Evolutionary conservation across 106 monocot genomes (phyloP).

Genomic region (Vanilla planifolia): DNA sequence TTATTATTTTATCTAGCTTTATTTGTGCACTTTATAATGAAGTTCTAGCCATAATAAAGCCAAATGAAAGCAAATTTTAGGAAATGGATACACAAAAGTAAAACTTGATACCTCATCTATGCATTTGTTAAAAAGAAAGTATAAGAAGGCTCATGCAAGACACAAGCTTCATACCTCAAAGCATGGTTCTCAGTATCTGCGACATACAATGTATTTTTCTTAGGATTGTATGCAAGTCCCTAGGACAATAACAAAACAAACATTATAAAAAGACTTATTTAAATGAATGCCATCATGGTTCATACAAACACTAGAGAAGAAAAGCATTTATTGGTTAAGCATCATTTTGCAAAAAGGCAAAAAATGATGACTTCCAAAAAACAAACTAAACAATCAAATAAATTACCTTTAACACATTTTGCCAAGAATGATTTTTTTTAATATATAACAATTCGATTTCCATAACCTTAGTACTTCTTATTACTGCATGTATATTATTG

Average conservation of each 20-base stretch:
- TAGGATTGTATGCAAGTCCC: conserved; percentile 93
- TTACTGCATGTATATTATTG: too few species aligned
- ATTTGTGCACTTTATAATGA: too few species aligned
- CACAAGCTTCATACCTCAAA: conserved; percentile 50
- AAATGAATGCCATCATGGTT: background rate
- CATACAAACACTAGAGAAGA: background rate
- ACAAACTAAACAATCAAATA: too few species aligned
- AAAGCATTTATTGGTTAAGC: background rate
- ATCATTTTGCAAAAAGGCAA: background rate
- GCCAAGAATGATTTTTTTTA: too few species aligned
- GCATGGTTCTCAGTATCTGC: conserved; percentile 99
- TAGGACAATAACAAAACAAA: conserved; percentile 17
- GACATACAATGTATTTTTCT: conserved; percentile 88
- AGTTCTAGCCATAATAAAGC: background rate
- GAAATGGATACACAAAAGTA: background rate
- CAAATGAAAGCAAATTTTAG: background rate
- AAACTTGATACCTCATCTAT: background rate
- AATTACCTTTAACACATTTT: too few species aligned
- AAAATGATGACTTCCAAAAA: too few species aligned
- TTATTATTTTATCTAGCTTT: too few species aligned
- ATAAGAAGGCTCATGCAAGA: background rate
- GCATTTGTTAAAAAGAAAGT: background rate
- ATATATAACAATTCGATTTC: too few species aligned
- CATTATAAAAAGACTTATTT: background rate
- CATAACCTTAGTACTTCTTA: too few species aligned